These are phyloP conservation scores for Lolium perenne DNA, from an alignment of 176 grass and related monocot species.

Conservation along the genomic window DNA sequence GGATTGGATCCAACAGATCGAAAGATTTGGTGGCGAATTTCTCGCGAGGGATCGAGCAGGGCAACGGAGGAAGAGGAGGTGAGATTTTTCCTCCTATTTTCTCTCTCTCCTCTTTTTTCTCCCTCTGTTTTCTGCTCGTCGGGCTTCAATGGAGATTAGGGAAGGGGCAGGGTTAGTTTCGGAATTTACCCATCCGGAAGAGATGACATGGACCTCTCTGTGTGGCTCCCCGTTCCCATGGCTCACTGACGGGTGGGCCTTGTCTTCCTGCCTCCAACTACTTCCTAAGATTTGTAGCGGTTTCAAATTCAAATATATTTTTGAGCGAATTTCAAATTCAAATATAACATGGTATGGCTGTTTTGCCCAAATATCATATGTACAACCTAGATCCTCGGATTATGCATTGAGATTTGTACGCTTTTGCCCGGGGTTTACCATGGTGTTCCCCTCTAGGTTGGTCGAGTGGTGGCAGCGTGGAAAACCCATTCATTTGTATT, in stretches of 20 bases:
- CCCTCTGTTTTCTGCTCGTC: conserved; percentile 46
- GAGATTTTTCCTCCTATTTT: conserved; percentile 40
- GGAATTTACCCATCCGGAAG: conserved; percentile 27
- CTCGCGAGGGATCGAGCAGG: conserved; percentile 52
- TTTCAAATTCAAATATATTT: not conserved
- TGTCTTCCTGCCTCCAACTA: not conserved
- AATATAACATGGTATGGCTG: no score
- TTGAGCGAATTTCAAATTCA: no score
- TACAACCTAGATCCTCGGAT: no score
- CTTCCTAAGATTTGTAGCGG: not conserved
- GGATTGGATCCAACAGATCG: conserved; percentile 36
- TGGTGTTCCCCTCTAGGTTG: no score
- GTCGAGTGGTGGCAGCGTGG: no score
- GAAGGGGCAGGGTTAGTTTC: not conserved
- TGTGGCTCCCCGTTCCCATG: not conserved
- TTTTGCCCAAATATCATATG: no score
- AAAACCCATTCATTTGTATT: no score
- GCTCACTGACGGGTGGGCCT: conserved; percentile 29
- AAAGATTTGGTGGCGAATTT: conserved; percentile 49
- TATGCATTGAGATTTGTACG: no score
- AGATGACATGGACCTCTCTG: conserved; percentile 44
- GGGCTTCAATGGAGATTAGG: conserved; percentile 50
- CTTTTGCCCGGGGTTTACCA: no score
- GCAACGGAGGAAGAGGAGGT: conserved; percentile 53
- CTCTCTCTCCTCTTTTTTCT: conserved; percentile 28